Base-by-base conservation (phyloP, 352 stramenopile genomes). In the Plasmopara muralis region DNA sequence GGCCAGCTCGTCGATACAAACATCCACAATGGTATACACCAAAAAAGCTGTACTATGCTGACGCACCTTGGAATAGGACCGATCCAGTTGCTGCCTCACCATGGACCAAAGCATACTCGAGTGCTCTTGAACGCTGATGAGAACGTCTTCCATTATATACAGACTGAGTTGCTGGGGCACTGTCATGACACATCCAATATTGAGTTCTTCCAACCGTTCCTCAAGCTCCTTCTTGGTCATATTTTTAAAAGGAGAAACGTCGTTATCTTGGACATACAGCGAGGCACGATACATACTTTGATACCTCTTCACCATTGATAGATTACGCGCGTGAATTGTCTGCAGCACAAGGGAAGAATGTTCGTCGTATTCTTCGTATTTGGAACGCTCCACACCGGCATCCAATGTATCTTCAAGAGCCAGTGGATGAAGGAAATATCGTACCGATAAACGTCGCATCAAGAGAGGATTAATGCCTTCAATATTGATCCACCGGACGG, bases 331-430 rank as follows among this genome's bases (percentile, higher is more conserved):
- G 18, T 85, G 72, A 20, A 87, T 60, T 1, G 73, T 83, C 33
- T 86, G 77, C 6, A 92, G 50, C 45, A 92, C 76, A 16, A 95
- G 51, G 6, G 75, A 87, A 49, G 74, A 70, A 53, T 95, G 85
- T 31, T 91, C 85, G 30, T 94, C 81, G 57, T 91, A 95, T 37
- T 81, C 68, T 35, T 95, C 85, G 52, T 89, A 90, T 53, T 95
- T 95, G 9, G 81, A 81, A 0, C 85, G 74, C 49, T 89, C 77
- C 5, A 78, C 68, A 37, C 89, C 82, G 1, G 87, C 57, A 50
- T 93, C 85, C 9, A 95, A 47, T 0, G 72, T 82, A 37, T 95
- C 83, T 62, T 95, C 83, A 18, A 95, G 68, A 2, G 85, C 85
- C 9, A 95, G 62, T 4, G 85, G 85, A 28, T 95, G 85, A 34